Conservation (phyloP, 1,284 basidiomycete species). For the Pisolithus thermaeus region DNA sequence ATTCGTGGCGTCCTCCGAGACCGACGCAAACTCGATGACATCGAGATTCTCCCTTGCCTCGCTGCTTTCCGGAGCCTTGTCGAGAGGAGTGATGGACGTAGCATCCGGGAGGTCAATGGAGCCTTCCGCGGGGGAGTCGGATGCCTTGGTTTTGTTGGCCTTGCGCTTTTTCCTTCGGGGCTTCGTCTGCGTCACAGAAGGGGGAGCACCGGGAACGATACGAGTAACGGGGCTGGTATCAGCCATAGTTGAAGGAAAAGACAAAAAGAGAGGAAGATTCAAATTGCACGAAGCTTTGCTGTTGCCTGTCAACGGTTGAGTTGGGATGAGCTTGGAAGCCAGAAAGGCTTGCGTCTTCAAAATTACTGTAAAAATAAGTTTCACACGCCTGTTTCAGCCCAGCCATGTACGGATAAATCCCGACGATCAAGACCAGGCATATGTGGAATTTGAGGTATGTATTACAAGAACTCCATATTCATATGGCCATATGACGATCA, state of each 20-base stretch:
- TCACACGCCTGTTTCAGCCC: no score
- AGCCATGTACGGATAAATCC: no score
- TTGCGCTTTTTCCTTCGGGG: conserved; percentile 68
- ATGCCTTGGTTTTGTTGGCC: conserved; percentile 37
- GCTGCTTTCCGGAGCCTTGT: conserved; percentile 43
- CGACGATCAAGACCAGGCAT: no score
- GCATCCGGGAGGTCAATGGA: conserved; percentile 40
- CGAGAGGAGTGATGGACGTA: conserved; percentile 42
- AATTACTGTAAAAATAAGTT: no score
- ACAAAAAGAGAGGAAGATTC: no score
- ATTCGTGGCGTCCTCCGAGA: conserved; percentile 38
- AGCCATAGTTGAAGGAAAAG: conserved; percentile 34
- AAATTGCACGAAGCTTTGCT: no score
- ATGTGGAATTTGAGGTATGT: no score
- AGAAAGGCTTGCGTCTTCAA: no score
- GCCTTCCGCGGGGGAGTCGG: conserved; percentile 32
- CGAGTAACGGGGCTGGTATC: conserved; percentile 41
- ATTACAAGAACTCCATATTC: no score
- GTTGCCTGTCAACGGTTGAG: no score
- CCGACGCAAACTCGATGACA: conserved; percentile 42
- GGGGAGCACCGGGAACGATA: conserved; percentile 69
- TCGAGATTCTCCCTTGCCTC: conserved; percentile 47
- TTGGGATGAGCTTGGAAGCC: no score
- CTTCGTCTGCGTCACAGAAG: conserved; percentile 51
- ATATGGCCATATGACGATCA: no score